Base-by-base conservation (phyloP, 2,329 filamentous ascomycete species). In the Trichoderma asperellum region DNA sequence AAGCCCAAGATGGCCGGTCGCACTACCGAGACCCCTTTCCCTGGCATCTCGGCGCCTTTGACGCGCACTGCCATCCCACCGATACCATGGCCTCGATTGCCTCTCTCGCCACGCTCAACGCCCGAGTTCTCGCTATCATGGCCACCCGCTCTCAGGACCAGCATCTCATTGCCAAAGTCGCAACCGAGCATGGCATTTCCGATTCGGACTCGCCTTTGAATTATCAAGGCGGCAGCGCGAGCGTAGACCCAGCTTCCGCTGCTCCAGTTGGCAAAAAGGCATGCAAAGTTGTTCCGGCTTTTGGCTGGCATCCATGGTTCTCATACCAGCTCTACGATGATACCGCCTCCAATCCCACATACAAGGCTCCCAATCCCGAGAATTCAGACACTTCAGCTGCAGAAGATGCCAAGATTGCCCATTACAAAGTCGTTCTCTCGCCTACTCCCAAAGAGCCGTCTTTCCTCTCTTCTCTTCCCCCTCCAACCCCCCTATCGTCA, bases 281-380 rank as follows among this genome's bases (percentile, higher is more conserved):
- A 3, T 73, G 71, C 70, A 71, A 68, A 27, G 74, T 84, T 63
- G 74, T 95, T 4, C 91, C 92, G 0, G 88, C 89, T n/a, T 95
- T 94, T 79, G 92, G 92, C 24, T 94, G 92, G 91, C 92, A 96
- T 77, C 92, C 92, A 0, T 96, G 92, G 92, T 95, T 94, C 78
- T 91, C 92, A 1, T 84, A 95, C 77, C 89, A 92, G 72, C 85
- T 96, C 74, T 93, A 89, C 75, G 86, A 90, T 74, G 88, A 92
- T 77, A 78, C 76, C 24, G 76, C 76, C 47, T 35, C 76, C 35
- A 74, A 75, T 58, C 76, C 78, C 37, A 83, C 81, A 0, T 84
- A 81, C 70, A 77, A 78, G 66, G 73, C 75, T 2, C 67, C 71
- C 5, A 56, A 14, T 2, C 21, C 77, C 72, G 68, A 75, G 65